Percentiles rank a stretch among this genome's conserved stretches.
phyloP scores from a whole-genome alignment of 2,329 filamentous ascomycete species.

The Colletotrichum magnum region DNA sequence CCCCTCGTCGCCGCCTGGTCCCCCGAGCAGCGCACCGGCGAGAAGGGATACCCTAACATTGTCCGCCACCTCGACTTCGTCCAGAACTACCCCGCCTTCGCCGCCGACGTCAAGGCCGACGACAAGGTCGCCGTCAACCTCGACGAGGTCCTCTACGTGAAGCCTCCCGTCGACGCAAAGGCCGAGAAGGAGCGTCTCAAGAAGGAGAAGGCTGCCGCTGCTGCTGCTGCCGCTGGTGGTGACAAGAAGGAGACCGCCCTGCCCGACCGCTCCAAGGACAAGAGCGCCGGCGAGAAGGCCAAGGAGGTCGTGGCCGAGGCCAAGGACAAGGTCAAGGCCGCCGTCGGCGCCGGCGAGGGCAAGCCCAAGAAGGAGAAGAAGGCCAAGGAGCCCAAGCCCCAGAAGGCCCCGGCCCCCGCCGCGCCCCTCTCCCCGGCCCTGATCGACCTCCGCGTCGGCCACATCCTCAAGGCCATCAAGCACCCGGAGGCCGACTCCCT shows the following conservation, averaged over 20 bases:
- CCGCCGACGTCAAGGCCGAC: conserved; percentile 75
- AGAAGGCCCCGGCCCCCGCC: conserved; percentile 75
- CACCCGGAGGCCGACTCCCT: conserved; percentile 98
- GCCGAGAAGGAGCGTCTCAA: conserved; percentile 97
- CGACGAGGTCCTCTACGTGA: conserved; percentile 86
- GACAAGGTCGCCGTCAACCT: conserved; percentile 86
- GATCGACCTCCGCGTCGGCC: conserved; percentile 95
- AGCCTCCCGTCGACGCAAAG: conserved; percentile 90
- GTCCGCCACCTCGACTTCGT: conserved; percentile 95
- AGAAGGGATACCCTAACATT: conserved; percentile 90
- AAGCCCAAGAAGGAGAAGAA: conserved; percentile 89
- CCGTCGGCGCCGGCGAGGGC: conserved; percentile 50
- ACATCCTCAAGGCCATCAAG: conserved; percentile 95
- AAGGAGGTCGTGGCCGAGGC: conserved; percentile 61
- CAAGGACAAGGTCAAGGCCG: conserved; percentile 64
- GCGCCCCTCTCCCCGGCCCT: conserved; percentile 86
- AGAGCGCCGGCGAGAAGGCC: conserved; percentile 65
- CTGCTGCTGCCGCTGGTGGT: conserved; percentile 64
- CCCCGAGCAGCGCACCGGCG: conserved; percentile 88
- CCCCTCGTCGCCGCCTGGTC: conserved; percentile 85
- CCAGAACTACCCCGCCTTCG: conserved; percentile 86
- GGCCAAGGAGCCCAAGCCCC: conserved; percentile 85
- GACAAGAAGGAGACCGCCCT: conserved; percentile 62
- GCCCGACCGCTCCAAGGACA: conserved; percentile 73
- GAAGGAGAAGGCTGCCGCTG: conserved; percentile 89